Evolutionary conservation across 257 asterid genomes (phyloP).

Genomic region (Rubia yunnanensis): DNA sequence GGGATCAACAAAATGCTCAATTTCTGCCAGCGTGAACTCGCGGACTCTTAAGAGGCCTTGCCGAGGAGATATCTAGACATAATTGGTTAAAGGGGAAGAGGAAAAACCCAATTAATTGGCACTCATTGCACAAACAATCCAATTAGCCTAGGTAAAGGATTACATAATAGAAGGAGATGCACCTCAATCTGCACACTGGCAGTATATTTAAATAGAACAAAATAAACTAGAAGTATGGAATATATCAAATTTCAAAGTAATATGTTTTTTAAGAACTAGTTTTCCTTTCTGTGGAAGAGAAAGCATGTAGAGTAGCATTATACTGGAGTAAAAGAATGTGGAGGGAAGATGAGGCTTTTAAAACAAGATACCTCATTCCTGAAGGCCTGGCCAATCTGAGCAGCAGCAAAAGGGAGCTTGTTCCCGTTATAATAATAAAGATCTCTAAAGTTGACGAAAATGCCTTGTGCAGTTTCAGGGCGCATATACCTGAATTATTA

Average conservation of each 20-base stretch:
- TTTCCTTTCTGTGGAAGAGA: background rate
- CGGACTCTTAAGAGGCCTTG: slow-evolving; percentile 85
- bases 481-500: slow-evolving; percentile 54
- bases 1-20: slow-evolving; percentile 84
- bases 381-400: slow-evolving; percentile 83
- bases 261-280: background rate
- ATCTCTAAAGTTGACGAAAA: slow-evolving; percentile 72
- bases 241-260: too few relatives aligned
- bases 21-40: slow-evolving; percentile 74
- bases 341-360: background rate
- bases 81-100: background rate
- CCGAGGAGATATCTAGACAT: slow-evolving; percentile 68
- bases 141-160: background rate
- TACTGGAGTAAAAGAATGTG: background rate
- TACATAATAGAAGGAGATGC: background rate
- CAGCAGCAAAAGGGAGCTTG: slow-evolving; percentile 80
- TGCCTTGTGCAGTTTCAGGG: slow-evolving; percentile 84
- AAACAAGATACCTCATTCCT: slow-evolving; percentile 49
- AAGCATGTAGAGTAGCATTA: background rate
- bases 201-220: background rate
- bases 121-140: background rate
- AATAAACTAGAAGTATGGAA: background rate
- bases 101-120: background rate
- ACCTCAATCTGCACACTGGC: background rate
- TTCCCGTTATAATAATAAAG: slow-evolving; percentile 56